A percentile compares a stretch with the other conserved stretches of the same genome.
These are phyloP conservation scores for Trypethelium eluteriae DNA, from an alignment of 495 filamentous ascomycete genomes.

Conservation along the genomic window DNA sequence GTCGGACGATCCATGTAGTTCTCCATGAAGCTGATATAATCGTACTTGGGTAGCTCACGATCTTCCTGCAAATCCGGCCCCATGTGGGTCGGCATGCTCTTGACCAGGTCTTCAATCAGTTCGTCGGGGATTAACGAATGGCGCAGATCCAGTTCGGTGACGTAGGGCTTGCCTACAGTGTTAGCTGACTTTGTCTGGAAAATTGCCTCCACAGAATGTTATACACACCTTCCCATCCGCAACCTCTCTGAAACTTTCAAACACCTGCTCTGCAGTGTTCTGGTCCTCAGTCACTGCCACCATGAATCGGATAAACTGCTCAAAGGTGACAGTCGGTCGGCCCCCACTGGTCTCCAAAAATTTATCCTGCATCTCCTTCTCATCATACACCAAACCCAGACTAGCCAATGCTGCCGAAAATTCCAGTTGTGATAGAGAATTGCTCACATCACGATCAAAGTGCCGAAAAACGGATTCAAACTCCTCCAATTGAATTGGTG, in stretches of 20 bases:
- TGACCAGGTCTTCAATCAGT: constrained; percentile 81
- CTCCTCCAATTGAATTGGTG: constrained; percentile 94
- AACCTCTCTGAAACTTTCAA: constrained; percentile 91
- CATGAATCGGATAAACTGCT: constrained; percentile 99
- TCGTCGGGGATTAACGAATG: constrained; percentile 93
- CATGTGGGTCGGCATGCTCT: constrained; percentile 72
- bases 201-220: background rate
- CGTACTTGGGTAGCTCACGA: constrained; percentile 67
- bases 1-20: constrained; percentile 45
- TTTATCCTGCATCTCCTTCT: constrained; percentile 91
- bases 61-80: constrained; percentile 76
- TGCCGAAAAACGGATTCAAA: constrained; percentile 97
- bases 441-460: constrained; percentile 88
- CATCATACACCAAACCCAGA: constrained; percentile 86
- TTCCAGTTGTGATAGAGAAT: constrained; percentile 86
- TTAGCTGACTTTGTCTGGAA: constrained; percentile 11
- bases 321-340: constrained; percentile 75
- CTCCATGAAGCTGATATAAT: constrained; percentile 92
- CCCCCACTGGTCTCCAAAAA: constrained; percentile 73
- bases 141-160: constrained; percentile 91
- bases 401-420: constrained; percentile 92
- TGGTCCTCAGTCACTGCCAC: constrained; percentile 97
- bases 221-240: constrained; percentile 83
- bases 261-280: constrained; percentile 95
- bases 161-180: constrained; percentile 58